Base-by-base conservation (phyloP, 192 early-diverging fungal species). In the Diversispora epigaea region DNA sequence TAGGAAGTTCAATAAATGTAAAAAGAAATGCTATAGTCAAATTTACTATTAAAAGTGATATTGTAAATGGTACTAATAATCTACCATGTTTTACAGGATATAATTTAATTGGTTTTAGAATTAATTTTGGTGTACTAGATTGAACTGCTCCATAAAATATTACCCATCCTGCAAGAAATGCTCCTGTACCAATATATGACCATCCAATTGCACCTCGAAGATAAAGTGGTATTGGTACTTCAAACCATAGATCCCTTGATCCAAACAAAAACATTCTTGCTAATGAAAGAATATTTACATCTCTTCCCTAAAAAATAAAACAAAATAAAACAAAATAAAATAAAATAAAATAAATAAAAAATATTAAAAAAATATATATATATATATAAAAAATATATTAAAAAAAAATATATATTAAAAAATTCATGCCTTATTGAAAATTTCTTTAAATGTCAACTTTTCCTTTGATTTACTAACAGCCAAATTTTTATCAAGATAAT, bases 191-290 rank as follows among this genome's bases (percentile, higher is more conserved):
- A 5, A 78, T 71, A 65, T 80, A 85, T 39, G 70, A 76, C 70
- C 84, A 85, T 46, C 61, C 52, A 57, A 81, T 68, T 49, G 52
- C 39, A 15, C 78, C 77, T n/a, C 82, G 74, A 25, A 83, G 43
- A 47, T 61, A 83, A 10, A 83, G 54, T 15, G 82, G 82, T 41
- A 83, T 40, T 43, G 73, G 71, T 4, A 83, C 81, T 63, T 83
- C 81, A 61, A 83, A 83, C 82, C 82, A 83, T 22, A 83, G 21
- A 69, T 85, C 84, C 11, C 82, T 62, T 14, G 78, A 61, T 25
- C 80, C 82, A 66, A 85, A 85, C 65, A 85, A 62, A 79, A 85
- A 85, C 21, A 85, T 65, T 39, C 84, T 78, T 4, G 84, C 84
- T 6, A 85, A 68, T 17, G 84, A 85, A 11, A 85, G 69, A 22